A percentile compares a stretch with the other conserved stretches of the same genome.
phyloP scores from a whole-genome alignment of 1,139 yeast species.

The Ogataea hybrid region DNA sequence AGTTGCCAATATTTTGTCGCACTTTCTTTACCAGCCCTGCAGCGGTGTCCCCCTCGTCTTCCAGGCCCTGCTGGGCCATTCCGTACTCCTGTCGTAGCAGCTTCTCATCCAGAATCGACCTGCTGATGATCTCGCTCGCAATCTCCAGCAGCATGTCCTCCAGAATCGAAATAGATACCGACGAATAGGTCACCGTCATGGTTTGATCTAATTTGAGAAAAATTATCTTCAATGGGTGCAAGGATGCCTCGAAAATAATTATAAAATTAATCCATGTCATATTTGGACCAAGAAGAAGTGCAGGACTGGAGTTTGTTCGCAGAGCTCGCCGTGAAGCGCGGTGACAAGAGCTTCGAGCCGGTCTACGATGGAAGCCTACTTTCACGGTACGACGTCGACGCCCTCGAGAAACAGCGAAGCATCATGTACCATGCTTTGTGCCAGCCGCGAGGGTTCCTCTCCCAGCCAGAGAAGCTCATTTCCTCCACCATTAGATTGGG shows the following conservation, averaged over 20 bases:
- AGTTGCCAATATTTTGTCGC: slow-evolving; percentile 22
- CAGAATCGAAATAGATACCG: too few relatives aligned
- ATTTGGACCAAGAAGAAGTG: slow-evolving; percentile 44
- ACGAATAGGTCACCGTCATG: too few relatives aligned
- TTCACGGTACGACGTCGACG: slow-evolving; percentile 53
- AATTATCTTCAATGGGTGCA: not conserved
- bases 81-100: slow-evolving; percentile 34
- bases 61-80: slow-evolving; percentile 21
- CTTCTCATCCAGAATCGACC: slow-evolving; percentile 41
- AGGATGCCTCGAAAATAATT: not conserved
- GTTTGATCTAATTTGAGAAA: too few relatives aligned
- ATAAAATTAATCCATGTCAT: not conserved
- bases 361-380: slow-evolving; percentile 7
- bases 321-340: slow-evolving; percentile 43
- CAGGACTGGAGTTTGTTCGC: slow-evolving; percentile 65
- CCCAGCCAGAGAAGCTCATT: slow-evolving; percentile 29
- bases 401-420: slow-evolving; percentile 54
- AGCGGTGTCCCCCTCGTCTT: slow-evolving; percentile 20
- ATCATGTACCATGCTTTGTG: slow-evolving; percentile 73
- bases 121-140: slow-evolving; percentile 39
- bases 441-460: slow-evolving; percentile 47
- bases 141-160: too few relatives aligned
- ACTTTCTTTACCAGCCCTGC: slow-evolving; percentile 10
- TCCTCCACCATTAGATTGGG: slow-evolving; percentile 45
- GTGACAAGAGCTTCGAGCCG: slow-evolving; percentile 87